phyloP scores from a whole-genome alignment of 2,329 filamentous ascomycete species.

The Colletotrichum abscissum region DNA sequence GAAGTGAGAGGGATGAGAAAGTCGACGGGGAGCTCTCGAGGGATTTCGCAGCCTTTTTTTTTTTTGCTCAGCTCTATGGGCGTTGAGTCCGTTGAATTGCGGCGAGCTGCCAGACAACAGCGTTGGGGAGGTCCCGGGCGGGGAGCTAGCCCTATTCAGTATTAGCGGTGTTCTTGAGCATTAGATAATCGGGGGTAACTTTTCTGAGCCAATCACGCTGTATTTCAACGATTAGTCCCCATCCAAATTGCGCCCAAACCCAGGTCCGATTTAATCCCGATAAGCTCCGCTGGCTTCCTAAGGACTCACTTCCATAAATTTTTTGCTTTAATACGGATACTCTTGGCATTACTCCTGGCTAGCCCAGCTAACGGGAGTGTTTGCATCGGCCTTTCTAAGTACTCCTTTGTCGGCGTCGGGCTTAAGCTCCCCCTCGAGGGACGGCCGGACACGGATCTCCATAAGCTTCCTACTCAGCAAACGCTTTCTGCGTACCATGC shows the following conservation, averaged over 20 bases:
- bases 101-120: conserved; percentile 35
- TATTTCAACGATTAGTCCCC: not conserved
- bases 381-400: not conserved
- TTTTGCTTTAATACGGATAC: not conserved
- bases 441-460: not conserved
- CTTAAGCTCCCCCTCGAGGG: not conserved
- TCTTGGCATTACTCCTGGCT: not conserved
- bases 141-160: conserved; percentile 2
- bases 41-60: conserved; percentile 37
- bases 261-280: conserved; percentile 23
- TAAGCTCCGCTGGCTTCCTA: conserved; percentile 1
- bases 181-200: conserved; percentile 26
- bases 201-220: not conserved
- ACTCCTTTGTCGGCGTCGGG: not conserved
- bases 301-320: not conserved
- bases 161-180: not conserved
- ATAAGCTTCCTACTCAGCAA: not conserved
- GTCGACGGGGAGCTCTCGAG: conserved; percentile 36
- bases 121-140: conserved; percentile 35
- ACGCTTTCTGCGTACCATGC: not conserved
- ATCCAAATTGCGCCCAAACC: conserved; percentile 1
- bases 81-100: conserved; percentile 39
- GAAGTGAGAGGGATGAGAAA: conserved; percentile 32
- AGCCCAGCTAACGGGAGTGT: not conserved
- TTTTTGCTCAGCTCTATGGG: conserved; percentile 37